A percentile compares a stretch with the other conserved stretches of the same genome.
Evolutionary conservation across 257 asterid genomes (phyloP).

Genomic region (Verbascum thapsus): DNA sequence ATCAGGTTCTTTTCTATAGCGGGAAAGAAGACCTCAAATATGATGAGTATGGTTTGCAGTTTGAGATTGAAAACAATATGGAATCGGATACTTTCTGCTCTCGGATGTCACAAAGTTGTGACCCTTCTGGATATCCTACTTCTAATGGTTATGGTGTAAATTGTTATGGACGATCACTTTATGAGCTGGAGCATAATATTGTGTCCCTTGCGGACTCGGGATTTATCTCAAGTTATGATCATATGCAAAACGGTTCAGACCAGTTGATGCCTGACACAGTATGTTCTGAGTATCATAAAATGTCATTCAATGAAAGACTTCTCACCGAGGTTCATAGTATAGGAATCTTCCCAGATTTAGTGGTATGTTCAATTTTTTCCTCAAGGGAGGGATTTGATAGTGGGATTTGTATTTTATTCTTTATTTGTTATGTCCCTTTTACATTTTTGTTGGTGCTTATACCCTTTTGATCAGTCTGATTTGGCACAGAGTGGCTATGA

Average conservation of each 20-base stretch:
- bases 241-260: slow-evolving; percentile 52
- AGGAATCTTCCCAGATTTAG: slow-evolving; percentile 77
- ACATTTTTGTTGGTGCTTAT: slow-evolving; percentile 28
- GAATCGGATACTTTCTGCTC: slow-evolving; percentile 50
- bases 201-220: slow-evolving; percentile 40
- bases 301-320: slow-evolving; percentile 75
- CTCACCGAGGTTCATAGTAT: slow-evolving; percentile 72
- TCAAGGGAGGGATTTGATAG: slow-evolving; percentile 18
- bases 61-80: slow-evolving; percentile 53
- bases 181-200: slow-evolving; percentile 48
- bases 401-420: slow-evolving; percentile 25
- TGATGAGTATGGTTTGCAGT: slow-evolving; percentile 49
- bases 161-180: slow-evolving; percentile 45
- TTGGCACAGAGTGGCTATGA: slow-evolving; percentile 61
- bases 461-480: slow-evolving; percentile 47
- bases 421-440: slow-evolving; percentile 19
- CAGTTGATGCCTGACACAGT: slow-evolving; percentile 42
- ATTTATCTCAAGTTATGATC: slow-evolving; percentile 41
- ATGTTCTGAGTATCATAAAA: slow-evolving; percentile 58
- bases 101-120: slow-evolving; percentile 43
- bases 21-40: slow-evolving; percentile 50
- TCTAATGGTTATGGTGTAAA: slow-evolving; percentile 55
- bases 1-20: slow-evolving; percentile 42
- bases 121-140: slow-evolving; percentile 47
- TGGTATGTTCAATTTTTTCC: slow-evolving; percentile 53